phyloP scores from a whole-genome alignment of 1,139 yeast genomes.

The Arxiozyma bovina region DNA sequence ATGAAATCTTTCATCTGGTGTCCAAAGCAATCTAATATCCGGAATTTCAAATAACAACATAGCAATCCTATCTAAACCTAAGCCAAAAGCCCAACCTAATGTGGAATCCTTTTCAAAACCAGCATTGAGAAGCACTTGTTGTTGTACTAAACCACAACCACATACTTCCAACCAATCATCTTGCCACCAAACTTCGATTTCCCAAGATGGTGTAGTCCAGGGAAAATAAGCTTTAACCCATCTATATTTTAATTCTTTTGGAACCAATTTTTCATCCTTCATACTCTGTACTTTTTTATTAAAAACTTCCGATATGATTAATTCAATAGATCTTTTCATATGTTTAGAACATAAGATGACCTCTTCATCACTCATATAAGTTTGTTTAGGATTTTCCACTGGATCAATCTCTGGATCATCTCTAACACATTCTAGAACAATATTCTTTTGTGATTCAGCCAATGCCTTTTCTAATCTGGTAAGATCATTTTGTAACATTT shows the following conservation, averaged over 20 bases:
- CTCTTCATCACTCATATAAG: slow-evolving; percentile 60
- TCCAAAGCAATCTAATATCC: slow-evolving; percentile 91
- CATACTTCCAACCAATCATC: slow-evolving; percentile 97
- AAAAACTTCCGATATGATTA: slow-evolving; percentile 75
- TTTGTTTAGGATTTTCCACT: slow-evolving; percentile 67
- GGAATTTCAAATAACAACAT: slow-evolving; percentile 93
- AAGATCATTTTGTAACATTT: slow-evolving; percentile 28
- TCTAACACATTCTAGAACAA: slow-evolving; percentile 50
- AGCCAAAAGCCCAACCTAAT: slow-evolving; percentile 96
- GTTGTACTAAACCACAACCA: slow-evolving; percentile 89
- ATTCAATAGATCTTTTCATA: slow-evolving; percentile 76
- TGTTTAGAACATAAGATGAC: slow-evolving; percentile 64
- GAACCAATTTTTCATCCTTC: slow-evolving; percentile 41
- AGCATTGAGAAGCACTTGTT: slow-evolving; percentile 65
- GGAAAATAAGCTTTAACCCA: slow-evolving; percentile 98
- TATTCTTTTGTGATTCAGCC: slow-evolving; percentile 37
- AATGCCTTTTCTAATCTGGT: slow-evolving; percentile 24
- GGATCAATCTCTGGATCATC: slow-evolving; percentile 36
- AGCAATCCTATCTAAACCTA: slow-evolving; percentile 91
- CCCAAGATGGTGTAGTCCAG: slow-evolving; percentile 98
- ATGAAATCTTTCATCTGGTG: slow-evolving; percentile 67
- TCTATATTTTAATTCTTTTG: slow-evolving; percentile 71
- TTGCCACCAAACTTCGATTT: slow-evolving; percentile 98
- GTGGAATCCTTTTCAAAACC: slow-evolving; percentile 48
- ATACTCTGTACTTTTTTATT: slow-evolving; percentile 57